phyloP scores from a whole-genome alignment of 345 rosid genomes.

The Populus tremula region DNA sequence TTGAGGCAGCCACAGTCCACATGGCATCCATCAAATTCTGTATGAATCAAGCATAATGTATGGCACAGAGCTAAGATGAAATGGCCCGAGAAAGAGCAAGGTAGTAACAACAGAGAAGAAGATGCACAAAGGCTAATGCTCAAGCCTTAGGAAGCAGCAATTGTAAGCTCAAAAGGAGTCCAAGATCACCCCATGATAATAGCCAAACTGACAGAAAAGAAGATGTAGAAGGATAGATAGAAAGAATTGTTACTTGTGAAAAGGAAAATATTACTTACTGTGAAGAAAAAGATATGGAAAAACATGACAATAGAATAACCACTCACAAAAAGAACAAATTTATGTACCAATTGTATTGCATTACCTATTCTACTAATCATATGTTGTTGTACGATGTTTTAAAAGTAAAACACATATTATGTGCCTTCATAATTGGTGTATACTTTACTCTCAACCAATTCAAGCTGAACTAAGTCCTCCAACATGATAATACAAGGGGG shows the following conservation, averaged over 20 bases:
- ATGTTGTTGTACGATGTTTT: neutral
- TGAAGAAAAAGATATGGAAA: no score
- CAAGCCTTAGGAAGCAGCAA: neutral
- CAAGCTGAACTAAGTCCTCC: neutral
- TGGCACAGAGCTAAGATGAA: neutral
- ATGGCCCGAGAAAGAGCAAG: neutral
- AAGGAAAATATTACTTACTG: neutral
- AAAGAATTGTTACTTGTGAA: slow-evolving; percentile 1
- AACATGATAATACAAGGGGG: neutral
- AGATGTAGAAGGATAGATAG: neutral
- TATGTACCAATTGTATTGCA: neutral
- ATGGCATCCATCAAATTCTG: neutral
- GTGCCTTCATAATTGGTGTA: neutral
- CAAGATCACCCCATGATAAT: neutral
- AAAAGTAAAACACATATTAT: neutral
- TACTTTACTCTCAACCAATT: neutral
- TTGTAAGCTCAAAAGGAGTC: neutral
- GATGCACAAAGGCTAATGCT: neutral
- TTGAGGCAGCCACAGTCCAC: neutral
- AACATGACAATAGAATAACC: neutral
- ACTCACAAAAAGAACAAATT: no score
- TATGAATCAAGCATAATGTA: neutral
- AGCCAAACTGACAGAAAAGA: neutral
- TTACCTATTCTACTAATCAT: neutral
- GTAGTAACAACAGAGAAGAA: neutral